These are phyloP conservation scores for Geotrichum phurueaensis DNA, from an alignment of 1,139 yeast genomes.

Conservation along the genomic window DNA sequence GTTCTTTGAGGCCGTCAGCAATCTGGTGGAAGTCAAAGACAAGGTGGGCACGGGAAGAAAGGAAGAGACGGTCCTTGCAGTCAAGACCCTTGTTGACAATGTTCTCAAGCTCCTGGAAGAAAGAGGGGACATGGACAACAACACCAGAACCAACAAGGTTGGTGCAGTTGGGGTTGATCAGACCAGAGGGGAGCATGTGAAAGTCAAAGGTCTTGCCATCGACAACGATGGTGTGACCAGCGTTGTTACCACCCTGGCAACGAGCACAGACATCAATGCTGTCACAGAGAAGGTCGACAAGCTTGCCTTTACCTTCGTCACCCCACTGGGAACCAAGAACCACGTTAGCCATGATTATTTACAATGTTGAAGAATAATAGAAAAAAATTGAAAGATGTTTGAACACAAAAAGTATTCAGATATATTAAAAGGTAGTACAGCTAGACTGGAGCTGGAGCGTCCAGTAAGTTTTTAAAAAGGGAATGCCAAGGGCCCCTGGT, in stretches of 20 bases:
- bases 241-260: constrained; percentile 98
- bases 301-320: constrained; percentile 98
- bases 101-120: constrained; percentile 77
- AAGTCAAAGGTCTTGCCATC: constrained; percentile 84
- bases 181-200: constrained; percentile 97
- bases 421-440: constrained; percentile 15
- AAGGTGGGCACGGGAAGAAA: constrained; percentile 90
- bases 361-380: not conserved
- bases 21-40: constrained; percentile 97
- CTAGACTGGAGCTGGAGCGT: constrained; percentile 19
- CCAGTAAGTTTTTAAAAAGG: constrained; percentile 16
- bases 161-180: constrained; percentile 84
- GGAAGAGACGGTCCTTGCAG: constrained; percentile 73
- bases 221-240: constrained; percentile 97
- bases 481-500: constrained; percentile 1
- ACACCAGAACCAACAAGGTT: constrained; percentile 96
- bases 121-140: constrained; percentile 89
- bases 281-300: constrained; percentile 90
- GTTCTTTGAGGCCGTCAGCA: constrained; percentile 91
- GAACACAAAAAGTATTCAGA: not conserved
- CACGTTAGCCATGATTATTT: constrained; percentile 64
- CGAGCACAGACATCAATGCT: constrained; percentile 94
- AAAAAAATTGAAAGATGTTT: not conserved
- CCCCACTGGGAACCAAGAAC: constrained; percentile 99
- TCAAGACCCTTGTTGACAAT: constrained; percentile 67